phyloP scores from a whole-genome alignment of 2,329 filamentous ascomycete genomes.

The Calonectria pteridis region DNA sequence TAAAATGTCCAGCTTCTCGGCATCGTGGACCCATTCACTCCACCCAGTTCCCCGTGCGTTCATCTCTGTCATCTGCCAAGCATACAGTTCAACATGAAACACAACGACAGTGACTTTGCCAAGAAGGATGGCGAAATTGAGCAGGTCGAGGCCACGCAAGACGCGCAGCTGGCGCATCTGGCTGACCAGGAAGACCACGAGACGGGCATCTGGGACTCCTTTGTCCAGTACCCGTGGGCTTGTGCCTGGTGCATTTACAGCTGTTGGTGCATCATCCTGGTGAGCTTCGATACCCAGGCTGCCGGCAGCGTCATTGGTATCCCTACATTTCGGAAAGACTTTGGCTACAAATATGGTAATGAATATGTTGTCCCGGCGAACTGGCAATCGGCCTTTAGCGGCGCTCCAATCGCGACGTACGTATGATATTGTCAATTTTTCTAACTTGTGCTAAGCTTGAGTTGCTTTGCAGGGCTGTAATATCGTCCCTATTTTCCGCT shows the following conservation, averaged over 20 bases:
- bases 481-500: slow-evolving; percentile 23
- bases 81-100: not conserved
- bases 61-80: not conserved
- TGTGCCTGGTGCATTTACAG: slow-evolving; percentile 18
- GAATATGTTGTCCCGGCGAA: slow-evolving; percentile 3
- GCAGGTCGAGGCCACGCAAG: slow-evolving; percentile 22
- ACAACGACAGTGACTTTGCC: not conserved
- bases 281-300: slow-evolving; percentile 13
- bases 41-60: not conserved
- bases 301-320: slow-evolving; percentile 18
- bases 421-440: not conserved
- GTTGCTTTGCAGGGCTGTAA: not conserved
- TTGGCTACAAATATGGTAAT: not conserved
- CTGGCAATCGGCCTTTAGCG: slow-evolving; percentile 21
- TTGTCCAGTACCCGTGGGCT: slow-evolving; percentile 20
- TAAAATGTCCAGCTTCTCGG: not conserved
- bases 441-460: not conserved
- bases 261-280: slow-evolving; percentile 5
- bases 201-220: slow-evolving; percentile 21
- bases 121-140: slow-evolving; percentile 3
- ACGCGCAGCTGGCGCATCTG: slow-evolving; percentile 22
- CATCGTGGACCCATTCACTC: not conserved
- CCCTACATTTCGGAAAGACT: slow-evolving; percentile 17
- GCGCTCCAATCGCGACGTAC: slow-evolving; percentile 10
- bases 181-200: slow-evolving; percentile 31